A percentile compares a stretch with the other conserved stretches of the same genome.
phyloP scores from a whole-genome alignment of 371 early-diverging fungal species.

The Actinomortierella wolfii region DNA sequence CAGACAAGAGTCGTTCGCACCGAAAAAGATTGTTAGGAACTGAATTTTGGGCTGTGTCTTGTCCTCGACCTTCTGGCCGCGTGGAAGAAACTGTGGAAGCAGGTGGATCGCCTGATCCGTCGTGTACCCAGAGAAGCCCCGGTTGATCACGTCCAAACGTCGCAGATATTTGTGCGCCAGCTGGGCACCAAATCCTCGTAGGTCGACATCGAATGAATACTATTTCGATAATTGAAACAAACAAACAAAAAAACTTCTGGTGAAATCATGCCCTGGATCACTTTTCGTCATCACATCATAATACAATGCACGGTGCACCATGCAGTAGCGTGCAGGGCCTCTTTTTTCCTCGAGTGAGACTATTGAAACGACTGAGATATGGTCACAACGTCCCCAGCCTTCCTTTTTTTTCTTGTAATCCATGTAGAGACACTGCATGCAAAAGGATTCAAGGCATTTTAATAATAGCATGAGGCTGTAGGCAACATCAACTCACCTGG shows the following conservation, averaged over 20 bases:
- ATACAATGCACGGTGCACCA: neutral
- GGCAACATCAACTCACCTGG: conserved; percentile 56
- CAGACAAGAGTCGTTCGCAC: conserved; percentile 83
- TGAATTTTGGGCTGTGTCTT: conserved; percentile 45
- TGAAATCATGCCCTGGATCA: neutral
- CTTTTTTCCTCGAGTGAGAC: no score
- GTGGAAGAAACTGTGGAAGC: conserved; percentile 60
- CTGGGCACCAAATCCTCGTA: conserved; percentile 71
- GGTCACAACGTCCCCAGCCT: no score
- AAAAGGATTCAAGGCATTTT: no score
- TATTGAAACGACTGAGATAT: no score
- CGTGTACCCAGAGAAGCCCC: conserved; percentile 83
- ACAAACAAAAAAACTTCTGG: neutral
- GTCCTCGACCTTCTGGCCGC: conserved; percentile 1
- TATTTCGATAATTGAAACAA: conserved; percentile 22
- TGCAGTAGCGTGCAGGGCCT: neutral
- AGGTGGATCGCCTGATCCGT: conserved; percentile 71
- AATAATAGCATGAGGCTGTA: no score
- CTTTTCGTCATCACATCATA: neutral
- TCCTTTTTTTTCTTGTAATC: neutral
- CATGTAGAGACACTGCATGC: no score
- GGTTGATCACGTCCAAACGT: conserved; percentile 77
- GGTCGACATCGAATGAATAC: conserved; percentile 64
- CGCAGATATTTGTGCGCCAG: conserved; percentile 71
- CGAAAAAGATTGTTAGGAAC: conserved; percentile 78